Percentiles rank a stretch among this genome's conserved stretches.
phyloP scores from a whole-genome alignment of 2,329 filamentous ascomycete genomes.

The Pyrenophora graminea region DNA sequence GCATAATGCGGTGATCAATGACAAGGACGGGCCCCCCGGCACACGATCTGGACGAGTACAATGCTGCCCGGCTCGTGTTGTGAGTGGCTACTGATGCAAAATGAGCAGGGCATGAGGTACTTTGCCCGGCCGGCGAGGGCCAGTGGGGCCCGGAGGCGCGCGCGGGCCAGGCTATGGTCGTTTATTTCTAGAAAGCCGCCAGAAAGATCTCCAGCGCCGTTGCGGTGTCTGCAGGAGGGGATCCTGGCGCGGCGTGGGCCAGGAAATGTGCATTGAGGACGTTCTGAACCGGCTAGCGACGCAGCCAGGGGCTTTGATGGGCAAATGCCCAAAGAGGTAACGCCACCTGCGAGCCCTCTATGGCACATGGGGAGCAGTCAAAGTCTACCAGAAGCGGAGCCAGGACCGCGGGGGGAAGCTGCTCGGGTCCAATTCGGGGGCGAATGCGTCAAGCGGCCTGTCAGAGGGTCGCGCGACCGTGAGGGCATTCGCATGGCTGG shows the following conservation, averaged over 20 bases:
- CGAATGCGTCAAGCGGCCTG: conserved; percentile 12
- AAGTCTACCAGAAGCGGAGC: conserved; percentile 29
- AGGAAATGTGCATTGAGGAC: conserved; percentile 43
- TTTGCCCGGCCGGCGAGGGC: conserved; percentile 38
- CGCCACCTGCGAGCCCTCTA: conserved; percentile 41
- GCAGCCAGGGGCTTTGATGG: conserved; percentile 33
- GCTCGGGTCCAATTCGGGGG: conserved; percentile 29
- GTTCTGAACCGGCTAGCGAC: conserved; percentile 40
- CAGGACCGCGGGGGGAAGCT: conserved; percentile 30
- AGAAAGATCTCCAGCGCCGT: conserved; percentile 50
- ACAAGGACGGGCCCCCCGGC: conserved; percentile 44
- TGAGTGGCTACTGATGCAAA: conserved; percentile 49
- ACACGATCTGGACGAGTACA: conserved; percentile 46
- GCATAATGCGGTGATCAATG: conserved; percentile 53
- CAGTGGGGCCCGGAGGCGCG: conserved; percentile 26
- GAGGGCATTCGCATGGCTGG: conserved; percentile 6
- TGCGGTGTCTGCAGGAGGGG: conserved; percentile 43
- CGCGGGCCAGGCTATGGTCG: conserved; percentile 38
- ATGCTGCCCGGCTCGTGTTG: conserved; percentile 44
- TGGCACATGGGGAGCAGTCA: conserved; percentile 41
- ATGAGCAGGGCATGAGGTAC: conserved; percentile 43
- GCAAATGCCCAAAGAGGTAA: conserved; percentile 38
- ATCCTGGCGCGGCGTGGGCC: conserved; percentile 43
- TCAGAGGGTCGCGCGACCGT: neutral
- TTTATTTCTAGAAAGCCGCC: conserved; percentile 50